These are phyloP conservation scores for Brassica balearica DNA, from an alignment of 441 rosid genomes.

Conservation along the genomic window DNA sequence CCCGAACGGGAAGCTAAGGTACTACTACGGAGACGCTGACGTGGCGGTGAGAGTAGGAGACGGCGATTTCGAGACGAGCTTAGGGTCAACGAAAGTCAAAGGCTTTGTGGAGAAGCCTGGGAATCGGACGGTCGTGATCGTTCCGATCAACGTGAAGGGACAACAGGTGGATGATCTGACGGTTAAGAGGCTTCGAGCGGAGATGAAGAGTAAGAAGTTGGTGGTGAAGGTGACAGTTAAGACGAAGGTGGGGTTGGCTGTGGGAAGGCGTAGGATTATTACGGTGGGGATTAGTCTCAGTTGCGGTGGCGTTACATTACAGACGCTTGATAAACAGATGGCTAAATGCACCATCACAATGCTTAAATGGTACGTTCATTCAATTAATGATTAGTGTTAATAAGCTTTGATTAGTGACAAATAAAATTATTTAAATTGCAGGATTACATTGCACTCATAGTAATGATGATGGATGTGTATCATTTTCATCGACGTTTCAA, in stretches of 20 bases:
- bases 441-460: conserved; percentile 39
- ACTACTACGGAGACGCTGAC: conserved; percentile 47
- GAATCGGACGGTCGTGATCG: conserved; percentile 57
- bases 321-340: conserved; percentile 50
- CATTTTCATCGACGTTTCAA: neutral
- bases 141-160: conserved; percentile 46
- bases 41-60: conserved; percentile 47
- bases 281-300: conserved; percentile 46
- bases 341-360: conserved; percentile 56
- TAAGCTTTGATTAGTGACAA: neutral
- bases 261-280: conserved; percentile 48
- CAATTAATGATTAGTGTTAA: neutral
- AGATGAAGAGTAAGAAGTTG: conserved; percentile 47
- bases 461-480: conserved; percentile 8
- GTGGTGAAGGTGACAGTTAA: conserved; percentile 53
- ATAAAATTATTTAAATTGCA: conserved; percentile 23
- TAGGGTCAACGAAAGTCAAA: conserved; percentile 53
- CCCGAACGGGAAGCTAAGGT: conserved; percentile 57
- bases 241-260: conserved; percentile 54
- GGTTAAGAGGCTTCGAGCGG: conserved; percentile 46
- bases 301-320: conserved; percentile 56
- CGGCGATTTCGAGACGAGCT: conserved; percentile 32
- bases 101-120: conserved; percentile 52
- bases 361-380: conserved; percentile 55
- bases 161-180: conserved; percentile 46